Percentiles rank a stretch among this genome's conserved stretches.
These are phyloP conservation scores for Acanthamoeba divionensis DNA, from an alignment of 208 protist genomes.

Conservation along the genomic window DNA sequence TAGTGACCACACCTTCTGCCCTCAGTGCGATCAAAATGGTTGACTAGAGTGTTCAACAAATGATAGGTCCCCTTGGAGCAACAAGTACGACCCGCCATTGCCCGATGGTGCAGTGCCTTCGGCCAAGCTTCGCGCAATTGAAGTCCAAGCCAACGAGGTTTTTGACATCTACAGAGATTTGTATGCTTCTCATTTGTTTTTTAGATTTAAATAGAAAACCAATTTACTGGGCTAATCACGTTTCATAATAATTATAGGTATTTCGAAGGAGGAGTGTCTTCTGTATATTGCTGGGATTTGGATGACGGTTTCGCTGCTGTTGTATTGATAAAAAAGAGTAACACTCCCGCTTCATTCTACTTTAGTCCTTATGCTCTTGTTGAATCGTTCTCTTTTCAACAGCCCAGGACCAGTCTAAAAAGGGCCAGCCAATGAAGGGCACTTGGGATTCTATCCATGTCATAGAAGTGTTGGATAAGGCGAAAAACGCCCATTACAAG, in stretches of 20 bases:
- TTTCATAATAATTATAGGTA: constrained; percentile 70
- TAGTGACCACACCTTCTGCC: background rate
- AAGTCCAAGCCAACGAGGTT: constrained; percentile 76
- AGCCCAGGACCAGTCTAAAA: constrained; percentile 78
- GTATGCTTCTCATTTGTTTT: constrained; percentile 47
- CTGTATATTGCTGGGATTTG: constrained; percentile 85
- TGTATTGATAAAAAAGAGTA: constrained; percentile 86
- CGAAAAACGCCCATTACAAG: constrained; percentile 76
- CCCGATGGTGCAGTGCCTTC: constrained; percentile 75
- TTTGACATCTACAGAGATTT: constrained; percentile 78
- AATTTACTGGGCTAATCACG: background rate
- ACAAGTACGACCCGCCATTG: constrained; percentile 80
- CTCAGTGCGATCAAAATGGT: background rate
- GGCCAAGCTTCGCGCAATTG: constrained; percentile 75
- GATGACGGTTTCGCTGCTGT: constrained; percentile 82
- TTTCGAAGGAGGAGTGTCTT: constrained; percentile 85
- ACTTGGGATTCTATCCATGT: constrained; percentile 88
- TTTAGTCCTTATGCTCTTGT: background rate
- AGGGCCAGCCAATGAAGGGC: constrained; percentile 79
- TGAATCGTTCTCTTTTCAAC: background rate
- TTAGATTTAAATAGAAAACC: background rate
- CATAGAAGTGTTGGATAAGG: constrained; percentile 77
- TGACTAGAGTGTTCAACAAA: background rate
- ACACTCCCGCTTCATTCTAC: background rate
- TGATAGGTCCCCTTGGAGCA: constrained; percentile 82